Conservation (phyloP, 345 rosid species). For the Carallia brachiata region DNA sequence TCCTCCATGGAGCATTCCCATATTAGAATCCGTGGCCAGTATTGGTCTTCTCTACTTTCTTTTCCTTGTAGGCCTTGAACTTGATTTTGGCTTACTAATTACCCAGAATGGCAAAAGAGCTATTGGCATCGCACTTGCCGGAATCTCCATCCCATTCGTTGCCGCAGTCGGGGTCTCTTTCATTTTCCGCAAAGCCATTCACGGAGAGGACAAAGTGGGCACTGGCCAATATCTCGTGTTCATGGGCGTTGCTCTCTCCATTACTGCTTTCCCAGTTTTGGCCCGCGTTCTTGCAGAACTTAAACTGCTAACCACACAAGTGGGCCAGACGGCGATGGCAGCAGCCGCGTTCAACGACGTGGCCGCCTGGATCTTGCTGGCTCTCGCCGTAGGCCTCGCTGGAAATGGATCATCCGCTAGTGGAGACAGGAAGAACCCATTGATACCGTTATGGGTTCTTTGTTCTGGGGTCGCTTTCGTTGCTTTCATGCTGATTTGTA, state of each 20-base stretch:
- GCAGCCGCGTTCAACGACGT: conserved; percentile 88
- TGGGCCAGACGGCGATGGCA: conserved; percentile 82
- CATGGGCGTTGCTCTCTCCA: conserved; percentile 83
- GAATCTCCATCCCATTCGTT: conserved; percentile 64
- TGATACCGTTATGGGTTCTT: conserved; percentile 50
- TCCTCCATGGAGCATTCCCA: conserved; percentile 63
- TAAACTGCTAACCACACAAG: conserved; percentile 56
- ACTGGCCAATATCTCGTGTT: conserved; percentile 55
- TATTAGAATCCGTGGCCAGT: conserved; percentile 68
- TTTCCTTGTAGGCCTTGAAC: conserved; percentile 81
- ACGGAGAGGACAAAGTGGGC: conserved; percentile 47
- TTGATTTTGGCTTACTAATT: conserved; percentile 47
- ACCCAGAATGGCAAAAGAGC: conserved; percentile 59
- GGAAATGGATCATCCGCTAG: conserved; percentile 22
- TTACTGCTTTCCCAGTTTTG: conserved; percentile 90
- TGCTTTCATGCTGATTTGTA: conserved; percentile 26
- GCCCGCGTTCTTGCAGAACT: conserved; percentile 89
- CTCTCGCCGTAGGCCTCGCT: conserved; percentile 65
- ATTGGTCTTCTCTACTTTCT: conserved; percentile 82
- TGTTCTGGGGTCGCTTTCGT: conserved; percentile 46
- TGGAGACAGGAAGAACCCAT: conserved; percentile 19
- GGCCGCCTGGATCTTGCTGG: conserved; percentile 76
- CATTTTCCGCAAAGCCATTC: conserved; percentile 43
- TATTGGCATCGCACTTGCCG: conserved; percentile 60
- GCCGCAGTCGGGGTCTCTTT: conserved; percentile 55